Conservation (phyloP, 1,284 basidiomycete genomes). For the Cystobasidium sp. region DNA sequence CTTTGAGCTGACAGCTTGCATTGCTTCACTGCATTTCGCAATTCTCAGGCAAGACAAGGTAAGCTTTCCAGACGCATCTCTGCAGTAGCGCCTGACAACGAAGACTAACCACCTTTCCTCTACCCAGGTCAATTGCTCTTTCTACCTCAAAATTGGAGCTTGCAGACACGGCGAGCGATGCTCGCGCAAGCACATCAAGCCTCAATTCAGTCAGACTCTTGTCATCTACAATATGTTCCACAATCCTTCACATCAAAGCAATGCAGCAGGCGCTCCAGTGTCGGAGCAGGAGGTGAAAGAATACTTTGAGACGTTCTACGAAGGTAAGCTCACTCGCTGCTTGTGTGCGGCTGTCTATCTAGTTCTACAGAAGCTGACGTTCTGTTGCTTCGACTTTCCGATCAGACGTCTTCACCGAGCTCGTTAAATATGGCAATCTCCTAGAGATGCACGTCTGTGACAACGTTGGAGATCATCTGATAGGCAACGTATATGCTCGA, state of each 20-base stretch:
- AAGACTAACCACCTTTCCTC: background rate
- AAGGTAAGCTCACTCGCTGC: constrained; percentile 74
- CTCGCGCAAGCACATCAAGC: constrained; percentile 95
- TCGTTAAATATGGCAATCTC: constrained; percentile 92
- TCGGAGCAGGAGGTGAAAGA: constrained; percentile 85
- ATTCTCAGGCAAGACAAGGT: constrained; percentile 52
- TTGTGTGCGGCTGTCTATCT: constrained; percentile 13
- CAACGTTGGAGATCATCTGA: constrained; percentile 97
- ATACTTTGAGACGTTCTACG: constrained; percentile 96
- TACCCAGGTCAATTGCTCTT: constrained; percentile 51
- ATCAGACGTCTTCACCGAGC: constrained; percentile 64
- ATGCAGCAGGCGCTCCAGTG: constrained; percentile 57
- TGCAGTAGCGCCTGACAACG: background rate
- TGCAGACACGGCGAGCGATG: constrained; percentile 95
- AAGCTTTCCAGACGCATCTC: background rate
- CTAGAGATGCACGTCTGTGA: constrained; percentile 98
- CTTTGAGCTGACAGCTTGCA: background rate
- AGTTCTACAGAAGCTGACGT: background rate
- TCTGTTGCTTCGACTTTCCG: background rate
- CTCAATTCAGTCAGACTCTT: constrained; percentile 96
- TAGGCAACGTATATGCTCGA: constrained; percentile 97
- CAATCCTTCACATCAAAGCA: constrained; percentile 79
- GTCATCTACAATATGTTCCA: constrained; percentile 98
- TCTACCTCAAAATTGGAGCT: constrained; percentile 75
- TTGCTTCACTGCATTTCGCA: background rate